A percentile compares a stretch with the other conserved stretches of the same genome.
phyloP scores from a whole-genome alignment of 345 rosid species.

The Rubroshorea leprosula region DNA sequence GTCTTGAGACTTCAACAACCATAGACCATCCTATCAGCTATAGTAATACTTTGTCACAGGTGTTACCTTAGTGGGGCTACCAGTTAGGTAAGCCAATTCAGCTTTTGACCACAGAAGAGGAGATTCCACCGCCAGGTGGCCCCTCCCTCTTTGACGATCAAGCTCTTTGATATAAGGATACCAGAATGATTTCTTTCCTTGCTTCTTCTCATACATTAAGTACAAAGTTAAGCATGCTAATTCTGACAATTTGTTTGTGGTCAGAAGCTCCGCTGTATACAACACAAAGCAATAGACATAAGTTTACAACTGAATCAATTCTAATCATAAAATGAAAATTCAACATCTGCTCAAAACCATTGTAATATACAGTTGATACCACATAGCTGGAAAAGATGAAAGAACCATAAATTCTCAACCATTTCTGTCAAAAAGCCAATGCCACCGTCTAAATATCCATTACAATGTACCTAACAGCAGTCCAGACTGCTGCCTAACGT shows the following conservation, averaged over 20 bases:
- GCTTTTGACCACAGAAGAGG: conserved; percentile 88
- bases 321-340: no score
- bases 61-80: conserved; percentile 88
- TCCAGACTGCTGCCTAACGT: not conserved
- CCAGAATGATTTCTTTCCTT: conserved; percentile 93
- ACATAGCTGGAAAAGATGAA: not conserved
- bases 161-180: conserved; percentile 92
- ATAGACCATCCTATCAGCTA: not conserved
- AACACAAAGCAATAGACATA: conserved; percentile 6
- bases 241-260: conserved; percentile 88
- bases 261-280: conserved; percentile 70
- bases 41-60: not conserved
- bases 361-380: not conserved
- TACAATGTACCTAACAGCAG: no score
- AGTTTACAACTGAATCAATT: conserved; percentile 2
- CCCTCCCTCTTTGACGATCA: conserved; percentile 96
- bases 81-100: conserved; percentile 81
- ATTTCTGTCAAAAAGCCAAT: not conserved
- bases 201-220: conserved; percentile 97
- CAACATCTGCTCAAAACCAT: not conserved
- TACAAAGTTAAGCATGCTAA: conserved; percentile 92
- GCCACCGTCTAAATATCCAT: not conserved
- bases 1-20: conserved; percentile 16
- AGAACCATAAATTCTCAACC: not conserved
- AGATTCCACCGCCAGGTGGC: conserved; percentile 90